Base-by-base conservation (phyloP, 2,329 filamentous ascomycete genomes). In the Pseudonectria buxi region DNA sequence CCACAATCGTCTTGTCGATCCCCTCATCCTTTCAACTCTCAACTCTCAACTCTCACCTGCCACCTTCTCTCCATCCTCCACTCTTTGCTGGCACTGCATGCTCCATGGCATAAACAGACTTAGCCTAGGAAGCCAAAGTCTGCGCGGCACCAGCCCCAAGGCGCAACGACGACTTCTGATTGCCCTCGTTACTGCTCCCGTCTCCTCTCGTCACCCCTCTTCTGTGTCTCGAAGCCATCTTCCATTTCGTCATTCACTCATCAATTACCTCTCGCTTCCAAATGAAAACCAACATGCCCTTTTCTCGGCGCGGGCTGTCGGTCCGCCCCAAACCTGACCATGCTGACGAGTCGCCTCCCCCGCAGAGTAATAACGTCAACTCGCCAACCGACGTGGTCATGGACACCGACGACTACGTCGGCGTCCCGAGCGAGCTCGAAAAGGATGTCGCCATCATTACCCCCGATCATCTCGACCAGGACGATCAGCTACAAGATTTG, bases 371-470 rank as follows among this genome's bases (percentile, higher is more conserved):
- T 61, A 70, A 71, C 54, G 63, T 72, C 35, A 67, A 71, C 43
- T 74, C 72, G 33, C 72, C 71, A 11, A 75, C 69, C 57, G 69
- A 74, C 50, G 73, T 75, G 71, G 60, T 72, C 54, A 59, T 76
- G 49, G 72, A 76, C 48, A 64, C 68, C 18, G 69, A 70, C 53
- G 72, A 76, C 49, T 73, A 73, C 36, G 65, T 73, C 49, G 66
- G 71, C 53, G 64, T 65, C 46, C 57, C 65, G 42, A 63, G 67
- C 51, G 61, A 65, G 36, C 55, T 60, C 40, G 74, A 76, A 45
- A 68, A 67, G 42, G 71, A 74, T 28, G 62, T 76, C 35, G 63
- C 70, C 49, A 73, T 75, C 51, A 74, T 75, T 56, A 68, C 67
- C 45, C 67, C 74, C 40, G 72, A 77, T 30, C 65, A 59, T 41